Base-by-base conservation (phyloP, 306 rosid genomes). In the Cucurbita argyrosperma region DNA sequence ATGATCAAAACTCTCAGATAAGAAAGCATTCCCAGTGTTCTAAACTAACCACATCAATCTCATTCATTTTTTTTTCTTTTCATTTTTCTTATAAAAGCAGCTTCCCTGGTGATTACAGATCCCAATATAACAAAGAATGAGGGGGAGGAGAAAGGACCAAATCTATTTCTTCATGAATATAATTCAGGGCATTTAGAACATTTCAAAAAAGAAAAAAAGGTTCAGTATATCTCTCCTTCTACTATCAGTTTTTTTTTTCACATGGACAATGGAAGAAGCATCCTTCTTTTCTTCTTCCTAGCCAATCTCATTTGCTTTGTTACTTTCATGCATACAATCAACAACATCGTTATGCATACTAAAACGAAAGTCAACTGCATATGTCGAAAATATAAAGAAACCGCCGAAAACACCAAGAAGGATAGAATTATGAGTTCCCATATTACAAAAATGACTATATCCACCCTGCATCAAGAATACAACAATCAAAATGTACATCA, bases 211-310 rank as follows among this genome's bases (percentile, higher is more conserved):
- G 49, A 66, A 66, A 23, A 40, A 40, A 40, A 10, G 8, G 53
- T 56, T 65, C 10, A 39, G 74, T 26, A 78, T 47, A 54, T 57
- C 54, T 70, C 82, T 79, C 71, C 69, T 18, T 67, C 80, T 78
- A 81, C 51, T 39, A 42, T 73, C 42, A 57, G 30, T 9, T 73
- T 26, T 73, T 26, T 73, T 26, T 75, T 68, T 89, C 86, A 95
- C 97, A 95, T 91, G 14, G 99, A 95, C 77, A 95, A 78, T 23
- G 99, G 99, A 83, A 95, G 99, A 87, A 95, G 99, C 99, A 95
- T 95, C 82, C 99, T 88, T 78, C 97, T 90, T 84, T 79, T 95
- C 93, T 89, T 91, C 84, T 87, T 95, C 88, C 96, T 83, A 57
- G 97, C 96, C 80, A 91, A 74, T 84, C 97, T 88, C 79, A 95